These are phyloP conservation scores for Lactarius hatsudake DNA, from an alignment of 768 basidiomycete genomes.

Conservation along the genomic window DNA sequence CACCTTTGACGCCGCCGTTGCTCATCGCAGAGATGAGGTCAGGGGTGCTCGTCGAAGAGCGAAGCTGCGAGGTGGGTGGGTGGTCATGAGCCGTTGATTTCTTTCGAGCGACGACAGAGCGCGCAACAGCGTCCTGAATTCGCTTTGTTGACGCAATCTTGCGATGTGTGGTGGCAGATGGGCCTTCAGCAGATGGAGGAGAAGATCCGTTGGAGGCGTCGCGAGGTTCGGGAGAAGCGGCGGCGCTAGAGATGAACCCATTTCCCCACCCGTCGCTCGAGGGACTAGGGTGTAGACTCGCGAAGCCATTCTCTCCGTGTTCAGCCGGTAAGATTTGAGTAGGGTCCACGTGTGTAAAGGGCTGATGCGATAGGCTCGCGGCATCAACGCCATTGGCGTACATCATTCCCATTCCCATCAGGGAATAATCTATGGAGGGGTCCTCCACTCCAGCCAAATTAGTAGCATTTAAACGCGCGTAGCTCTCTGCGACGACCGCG, in stretches of 20 bases:
- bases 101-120: conserved; percentile 42
- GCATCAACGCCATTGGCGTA: conserved; percentile 52
- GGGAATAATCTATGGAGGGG: conserved; percentile 53
- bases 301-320: conserved; percentile 41
- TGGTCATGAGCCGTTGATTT: conserved; percentile 37
- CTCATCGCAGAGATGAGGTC: conserved; percentile 44
- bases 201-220: conserved; percentile 68
- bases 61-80: conserved; percentile 33
- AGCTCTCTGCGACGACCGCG: conserved; percentile 69
- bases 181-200: conserved; percentile 63
- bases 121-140: conserved; percentile 44
- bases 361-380: conserved; percentile 37
- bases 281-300: conserved; percentile 68
- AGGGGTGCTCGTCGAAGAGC: conserved; percentile 66
- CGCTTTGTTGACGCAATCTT: conserved; percentile 69
- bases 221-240: conserved; percentile 74
- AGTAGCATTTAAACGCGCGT: conserved; percentile 61
- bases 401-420: conserved; percentile 66
- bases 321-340: conserved; percentile 72
- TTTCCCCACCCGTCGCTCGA: conserved; percentile 77
- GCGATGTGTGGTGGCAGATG: conserved; percentile 40
- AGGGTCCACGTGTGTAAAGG: conserved; percentile 86
- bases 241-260: conserved; percentile 61
- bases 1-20: conserved; percentile 42
- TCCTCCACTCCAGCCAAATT: conserved; percentile 56